Percentiles rank a stretch among this genome's conserved stretches.
Conservation (phyloP, 225 moss, liverwort and hornwort genomes). For the Bryoerythrophyllum caledonicum region DNA sequence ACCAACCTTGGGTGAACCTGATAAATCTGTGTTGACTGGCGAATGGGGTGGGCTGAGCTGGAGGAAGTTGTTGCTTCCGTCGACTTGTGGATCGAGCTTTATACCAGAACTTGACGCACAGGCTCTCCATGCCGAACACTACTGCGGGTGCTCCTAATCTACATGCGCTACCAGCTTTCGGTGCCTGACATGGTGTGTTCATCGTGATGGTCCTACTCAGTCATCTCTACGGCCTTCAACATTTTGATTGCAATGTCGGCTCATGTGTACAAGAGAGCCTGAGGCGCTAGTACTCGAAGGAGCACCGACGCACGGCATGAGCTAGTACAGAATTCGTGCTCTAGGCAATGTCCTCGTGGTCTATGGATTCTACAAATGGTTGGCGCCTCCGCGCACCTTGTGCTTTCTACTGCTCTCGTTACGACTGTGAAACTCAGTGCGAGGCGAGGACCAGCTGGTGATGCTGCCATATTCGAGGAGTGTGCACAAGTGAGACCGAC, state of each 20-base stretch:
- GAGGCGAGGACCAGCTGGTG: no score
- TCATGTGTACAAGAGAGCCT: background rate
- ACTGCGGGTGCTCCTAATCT: constrained; percentile 5
- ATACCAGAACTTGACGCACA: constrained; percentile 17
- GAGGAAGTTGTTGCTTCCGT: constrained; percentile 6
- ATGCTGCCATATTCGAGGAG: no score
- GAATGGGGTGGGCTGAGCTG: constrained; percentile 5
- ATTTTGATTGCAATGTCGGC: background rate
- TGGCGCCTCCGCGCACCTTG: no score
- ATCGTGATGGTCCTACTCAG: background rate
- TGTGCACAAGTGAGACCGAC: no score
- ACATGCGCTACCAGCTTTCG: constrained; percentile 15
- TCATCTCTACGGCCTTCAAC: no score
- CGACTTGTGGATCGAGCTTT: constrained; percentile 4
- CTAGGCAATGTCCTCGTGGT: no score
- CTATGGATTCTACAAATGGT: no score
- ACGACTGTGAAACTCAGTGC: no score
- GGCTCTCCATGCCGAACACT: constrained; percentile 15
- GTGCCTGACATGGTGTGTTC: constrained; percentile 18
- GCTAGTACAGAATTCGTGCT: no score
- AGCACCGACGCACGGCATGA: no score
- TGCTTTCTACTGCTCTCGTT: no score
- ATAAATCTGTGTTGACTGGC: background rate
- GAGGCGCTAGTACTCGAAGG: no score
- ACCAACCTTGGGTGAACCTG: constrained; percentile 17